These are phyloP conservation scores for Miamiensis avidus DNA, from an alignment of 169 alveolate species.

Conservation along the genomic window DNA sequence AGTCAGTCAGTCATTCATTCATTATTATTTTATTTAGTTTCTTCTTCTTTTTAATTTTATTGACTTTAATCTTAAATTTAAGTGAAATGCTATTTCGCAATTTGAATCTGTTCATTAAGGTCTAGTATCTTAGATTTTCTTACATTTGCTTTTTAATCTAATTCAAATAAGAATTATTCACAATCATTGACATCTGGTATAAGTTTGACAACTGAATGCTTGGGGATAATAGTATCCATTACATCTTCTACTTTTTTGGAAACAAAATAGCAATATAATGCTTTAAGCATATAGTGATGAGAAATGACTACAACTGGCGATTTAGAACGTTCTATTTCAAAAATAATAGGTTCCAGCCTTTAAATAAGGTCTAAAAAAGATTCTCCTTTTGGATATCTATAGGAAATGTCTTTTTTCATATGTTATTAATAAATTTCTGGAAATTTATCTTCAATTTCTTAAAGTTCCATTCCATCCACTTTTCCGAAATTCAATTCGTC, in stretches of 20 bases:
- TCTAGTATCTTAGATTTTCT: not conserved
- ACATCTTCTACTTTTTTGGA: constrained; percentile 23
- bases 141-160: constrained; percentile 19
- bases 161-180: constrained; percentile 1
- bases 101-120: too few species aligned
- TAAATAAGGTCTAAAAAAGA: constrained; percentile 46
- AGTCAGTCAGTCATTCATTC: too few species aligned
- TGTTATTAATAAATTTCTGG: constrained; percentile 26
- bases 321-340: constrained; percentile 44
- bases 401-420: constrained; percentile 31
- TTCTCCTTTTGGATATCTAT: constrained; percentile 58
- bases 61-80: too few species aligned
- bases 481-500: constrained; percentile 29
- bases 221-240: constrained; percentile 31
- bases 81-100: too few species aligned
- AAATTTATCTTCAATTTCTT: constrained; percentile 7
- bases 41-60: too few species aligned
- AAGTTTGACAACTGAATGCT: constrained; percentile 39
- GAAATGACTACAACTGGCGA: constrained; percentile 44
- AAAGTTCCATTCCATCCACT: constrained; percentile 15
- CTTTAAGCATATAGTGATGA: constrained; percentile 38
- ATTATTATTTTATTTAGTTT: too few species aligned
- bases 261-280: constrained; percentile 46
- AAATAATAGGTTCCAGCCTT: constrained; percentile 41
- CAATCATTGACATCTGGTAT: constrained; percentile 35